phyloP scores from a whole-genome alignment of 306 rosid genomes.

The Ormosia emarginata region DNA sequence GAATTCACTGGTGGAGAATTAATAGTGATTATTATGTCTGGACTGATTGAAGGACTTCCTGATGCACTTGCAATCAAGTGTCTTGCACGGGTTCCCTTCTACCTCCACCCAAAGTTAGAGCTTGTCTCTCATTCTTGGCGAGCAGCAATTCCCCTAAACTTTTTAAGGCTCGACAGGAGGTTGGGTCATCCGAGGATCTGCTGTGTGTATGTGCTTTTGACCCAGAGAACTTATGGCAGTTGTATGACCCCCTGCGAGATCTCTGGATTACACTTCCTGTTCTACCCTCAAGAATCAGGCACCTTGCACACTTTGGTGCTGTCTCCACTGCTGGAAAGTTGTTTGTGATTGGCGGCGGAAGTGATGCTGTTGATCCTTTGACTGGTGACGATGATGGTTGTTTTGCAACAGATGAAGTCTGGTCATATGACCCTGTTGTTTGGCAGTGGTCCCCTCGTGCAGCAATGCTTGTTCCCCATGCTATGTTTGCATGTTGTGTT shows the following conservation, averaged over 20 bases:
- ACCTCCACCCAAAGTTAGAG: conserved; percentile 77
- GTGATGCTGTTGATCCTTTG: conserved; percentile 88
- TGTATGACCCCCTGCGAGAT: conserved; percentile 80
- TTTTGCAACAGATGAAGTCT: conserved; percentile 92
- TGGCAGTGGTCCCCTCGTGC: conserved; percentile 75
- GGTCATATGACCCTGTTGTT: conserved; percentile 89
- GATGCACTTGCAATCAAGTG: conserved; percentile 85
- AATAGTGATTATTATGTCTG: conserved; percentile 67
- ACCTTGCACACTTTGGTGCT: conserved; percentile 86
- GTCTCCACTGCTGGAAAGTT: conserved; percentile 82
- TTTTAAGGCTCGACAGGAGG: conserved; percentile 72
- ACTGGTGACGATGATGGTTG: conserved; percentile 96
- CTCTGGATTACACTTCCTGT: conserved; percentile 95
- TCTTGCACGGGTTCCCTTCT: conserved; percentile 90
- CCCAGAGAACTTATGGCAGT: conserved; percentile 93
- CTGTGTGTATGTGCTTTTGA: conserved; percentile 83
- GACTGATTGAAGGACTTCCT: conserved; percentile 90
- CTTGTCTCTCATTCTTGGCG: conserved; percentile 84
- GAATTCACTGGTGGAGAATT: conserved; percentile 17
- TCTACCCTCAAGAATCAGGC: conserved; percentile 84
- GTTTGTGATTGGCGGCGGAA: conserved; percentile 82
- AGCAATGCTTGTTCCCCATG: conserved; percentile 86
- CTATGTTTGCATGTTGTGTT: conserved; percentile 80
- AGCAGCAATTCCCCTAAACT: conserved; percentile 76
- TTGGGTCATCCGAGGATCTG: conserved; percentile 75